Evolutionary conservation across 352 stramenopile species (phyloP), one percentile per base, ranked within the genome.

Genomic region (Nothophytophthora sp.): DNA sequence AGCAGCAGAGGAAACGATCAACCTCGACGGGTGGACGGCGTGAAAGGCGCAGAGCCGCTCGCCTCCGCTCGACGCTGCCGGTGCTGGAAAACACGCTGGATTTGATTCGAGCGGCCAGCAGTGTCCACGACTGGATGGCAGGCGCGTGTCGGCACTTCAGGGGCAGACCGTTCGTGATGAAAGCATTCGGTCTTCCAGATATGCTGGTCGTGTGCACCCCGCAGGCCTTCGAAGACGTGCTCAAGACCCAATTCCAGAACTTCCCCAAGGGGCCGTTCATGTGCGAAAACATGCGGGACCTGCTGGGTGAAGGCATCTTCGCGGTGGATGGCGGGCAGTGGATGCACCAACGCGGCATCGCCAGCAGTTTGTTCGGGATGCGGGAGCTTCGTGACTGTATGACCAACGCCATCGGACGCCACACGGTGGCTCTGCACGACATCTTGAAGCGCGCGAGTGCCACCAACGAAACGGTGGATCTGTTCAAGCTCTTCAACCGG

Each of bases 161-260:
- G 10, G 65, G 67, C 1, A 52, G 73, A 38, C 63, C 74, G 18
- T 63, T 71, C 13, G 24, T 71, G 34, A 24, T 86, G 12, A 43
- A 60, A 30, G 58, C 64, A 13, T 35, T 75, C 5, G 65, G 64
- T 4, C 67, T 55, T 0, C 60, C 55, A 5, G 61, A 80, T 12
- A 49, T 70, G 41, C 56, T 59, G 11, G 37, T 82, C 13, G 10
- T 86, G 2, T 79, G 60, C 24, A 85, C 68, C 12, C 59, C 60
- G 13, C 28, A 75, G 32, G 46, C 50, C 0, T 65, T 84, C 20
- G 76, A 87, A 22, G 76, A 87, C 37, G 70, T 84, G 27, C 54
- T 76, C 45, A 80, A 82, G 45, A 82, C 60, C 18, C 63, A 92
- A 16, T 95, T 92, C 41, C 67, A 80, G 27, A 81, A 67, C 42